Percentiles rank a stretch among this genome's conserved stretches.
Evolutionary conservation across 2,329 filamentous ascomycete species (phyloP).

Genomic region (Zasmidium cellare): DNA sequence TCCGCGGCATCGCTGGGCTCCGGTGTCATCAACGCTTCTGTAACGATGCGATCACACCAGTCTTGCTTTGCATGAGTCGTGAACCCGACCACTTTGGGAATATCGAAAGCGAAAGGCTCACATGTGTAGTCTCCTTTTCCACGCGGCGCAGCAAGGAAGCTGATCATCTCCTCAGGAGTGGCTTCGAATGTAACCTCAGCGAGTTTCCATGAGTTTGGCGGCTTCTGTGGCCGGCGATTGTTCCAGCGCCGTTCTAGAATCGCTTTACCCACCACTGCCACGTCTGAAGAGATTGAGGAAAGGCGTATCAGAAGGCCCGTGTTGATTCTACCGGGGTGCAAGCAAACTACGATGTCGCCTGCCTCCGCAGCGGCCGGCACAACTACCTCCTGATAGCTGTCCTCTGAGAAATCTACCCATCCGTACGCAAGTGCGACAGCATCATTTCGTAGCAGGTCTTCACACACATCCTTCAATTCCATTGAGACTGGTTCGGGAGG

Average conservation of each 20-base stretch:
- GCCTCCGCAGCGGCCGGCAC: neutral
- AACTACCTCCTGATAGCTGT: neutral
- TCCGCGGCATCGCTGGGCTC: neutral
- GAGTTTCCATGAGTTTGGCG: neutral
- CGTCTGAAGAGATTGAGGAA: neutral
- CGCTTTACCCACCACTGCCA: neutral
- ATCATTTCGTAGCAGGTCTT: neutral
- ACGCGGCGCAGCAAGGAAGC: neutral
- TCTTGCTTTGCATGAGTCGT: neutral
- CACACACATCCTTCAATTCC: neutral
- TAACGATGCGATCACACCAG: neutral
- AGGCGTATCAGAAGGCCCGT: neutral
- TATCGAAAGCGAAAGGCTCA: neutral
- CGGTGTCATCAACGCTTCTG: neutral
- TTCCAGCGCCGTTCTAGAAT: neutral
- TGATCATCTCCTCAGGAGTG: neutral
- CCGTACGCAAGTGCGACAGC: neutral
- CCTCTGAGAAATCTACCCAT: neutral
- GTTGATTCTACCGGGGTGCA: neutral
- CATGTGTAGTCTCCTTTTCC: neutral
- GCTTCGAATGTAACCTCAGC: neutral
- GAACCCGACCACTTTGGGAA: neutral
- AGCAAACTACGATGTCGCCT: neutral
- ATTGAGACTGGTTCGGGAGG: neutral
- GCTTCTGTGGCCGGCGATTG: neutral